These are phyloP conservation scores for Brettanomyces anomalus DNA, from an alignment of 805 yeast species.

Conservation along the genomic window DNA sequence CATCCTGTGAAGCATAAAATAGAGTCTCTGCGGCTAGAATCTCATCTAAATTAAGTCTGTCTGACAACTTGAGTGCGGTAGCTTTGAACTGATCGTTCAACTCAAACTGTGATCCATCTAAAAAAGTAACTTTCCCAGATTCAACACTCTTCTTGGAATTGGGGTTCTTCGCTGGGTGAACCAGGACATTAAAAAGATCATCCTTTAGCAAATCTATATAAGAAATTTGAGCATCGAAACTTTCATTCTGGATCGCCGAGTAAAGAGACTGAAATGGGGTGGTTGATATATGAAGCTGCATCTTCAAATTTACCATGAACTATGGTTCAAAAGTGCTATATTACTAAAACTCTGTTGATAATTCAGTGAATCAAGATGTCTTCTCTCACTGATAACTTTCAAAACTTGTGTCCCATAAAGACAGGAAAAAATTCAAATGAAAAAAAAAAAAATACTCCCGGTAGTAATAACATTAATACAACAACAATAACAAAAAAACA, in stretches of 20 bases:
- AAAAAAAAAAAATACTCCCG: no score
- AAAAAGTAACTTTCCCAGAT: conserved; percentile 37
- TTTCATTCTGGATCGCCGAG: conserved; percentile 30
- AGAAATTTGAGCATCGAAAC: conserved; percentile 10
- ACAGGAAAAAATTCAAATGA: no score
- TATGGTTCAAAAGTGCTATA: no score
- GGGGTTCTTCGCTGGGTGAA: conserved; percentile 35
- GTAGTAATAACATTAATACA: no score
- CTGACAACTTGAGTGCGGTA: conserved; percentile 48
- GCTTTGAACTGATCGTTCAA: conserved; percentile 60
- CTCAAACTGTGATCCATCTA: conserved; percentile 48
- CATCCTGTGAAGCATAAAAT: conserved; percentile 32
- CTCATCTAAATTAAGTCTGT: conserved; percentile 71
- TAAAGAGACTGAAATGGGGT: conserved; percentile 37
- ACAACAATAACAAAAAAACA: no score
- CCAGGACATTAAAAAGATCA: conserved; percentile 37
- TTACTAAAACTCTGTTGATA: no score
- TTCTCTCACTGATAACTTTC: no score
- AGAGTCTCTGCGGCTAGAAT: conserved; percentile 63
- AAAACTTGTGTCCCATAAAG: no score
- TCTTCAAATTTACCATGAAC: no score
- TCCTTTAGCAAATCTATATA: conserved; percentile 23
- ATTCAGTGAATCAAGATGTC: no score
- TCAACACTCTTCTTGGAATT: conserved; percentile 39
- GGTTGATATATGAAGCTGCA: conserved; percentile 27